Conservation (phyloP, 202 grass and related monocot species). For the Panicum hallii region DNA sequence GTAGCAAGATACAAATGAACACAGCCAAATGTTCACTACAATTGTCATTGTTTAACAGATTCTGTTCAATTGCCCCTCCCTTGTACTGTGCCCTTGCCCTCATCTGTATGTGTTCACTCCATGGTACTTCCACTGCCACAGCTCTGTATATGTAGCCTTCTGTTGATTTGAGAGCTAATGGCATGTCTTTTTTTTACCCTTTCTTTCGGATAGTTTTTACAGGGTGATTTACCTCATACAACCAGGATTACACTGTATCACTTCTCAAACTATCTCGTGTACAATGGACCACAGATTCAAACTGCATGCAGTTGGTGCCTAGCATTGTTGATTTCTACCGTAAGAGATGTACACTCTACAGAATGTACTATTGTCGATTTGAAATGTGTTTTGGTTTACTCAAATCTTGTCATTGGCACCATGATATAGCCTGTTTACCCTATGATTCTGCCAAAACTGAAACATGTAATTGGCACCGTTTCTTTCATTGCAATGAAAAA, state of each 20-base stretch:
- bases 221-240: slow-evolving; percentile 29
- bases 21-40: slow-evolving; percentile 2
- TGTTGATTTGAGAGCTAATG: slow-evolving; percentile 42
- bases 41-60: slow-evolving; percentile 25
- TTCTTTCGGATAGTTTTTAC: slow-evolving; percentile 43
- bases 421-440: neutral
- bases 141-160: slow-evolving; percentile 47
- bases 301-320: slow-evolving; percentile 23
- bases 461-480: neutral
- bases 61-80: slow-evolving; percentile 4
- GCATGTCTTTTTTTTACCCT: neutral
- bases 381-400: slow-evolving; percentile 16
- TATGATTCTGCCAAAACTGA: neutral
- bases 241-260: slow-evolving; percentile 15
- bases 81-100: neutral
- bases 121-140: slow-evolving; percentile 30
- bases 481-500: too few species aligned
- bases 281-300: slow-evolving; percentile 40
- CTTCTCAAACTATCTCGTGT: slow-evolving; percentile 20
- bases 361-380: slow-evolving; percentile 26
- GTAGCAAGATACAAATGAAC: slow-evolving; percentile 32
- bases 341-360: slow-evolving; percentile 13
- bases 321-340: neutral
- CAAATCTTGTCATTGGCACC: neutral
- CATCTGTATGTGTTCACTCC: slow-evolving; percentile 45